Base-by-base conservation (phyloP, 495 filamentous ascomycete species). In the Zalerion maritima region DNA sequence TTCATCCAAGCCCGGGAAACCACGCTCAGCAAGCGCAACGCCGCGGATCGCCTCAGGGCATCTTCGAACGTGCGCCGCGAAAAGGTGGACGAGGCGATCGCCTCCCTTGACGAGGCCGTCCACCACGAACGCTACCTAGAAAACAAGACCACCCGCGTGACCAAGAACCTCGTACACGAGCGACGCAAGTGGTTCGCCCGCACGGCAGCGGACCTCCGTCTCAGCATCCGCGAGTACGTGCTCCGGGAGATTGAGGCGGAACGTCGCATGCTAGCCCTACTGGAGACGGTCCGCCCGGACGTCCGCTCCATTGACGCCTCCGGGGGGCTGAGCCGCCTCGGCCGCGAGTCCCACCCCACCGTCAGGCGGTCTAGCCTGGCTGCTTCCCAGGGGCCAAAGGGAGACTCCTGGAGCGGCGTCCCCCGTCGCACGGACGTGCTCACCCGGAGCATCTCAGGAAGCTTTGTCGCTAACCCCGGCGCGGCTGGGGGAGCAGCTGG, bases 381-480 rank as follows among this genome's bases (percentile, higher is more conserved):
- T 3, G 76, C 78, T 4, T 85, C 78, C 43, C 89, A 97, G 52
- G 91, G 91, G 2, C 86, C 89, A 9, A 84, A 85, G 55, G 89
- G 91, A 4, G 89, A 97, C 49, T 79, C 91, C 6, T 97, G 89
- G 89, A 92, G 83, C 43, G 91, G 91, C 18, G 82, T 94, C 18
- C 81, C 84, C 12, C 71, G 89, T 37, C 67, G 85, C 37, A 64
- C 67, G 20, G 82, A 85, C 44, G 76, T 69, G n/a, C 49, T 81
- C 29, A 75, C 71, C 35, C 64, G 87, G 37, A 81, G 75, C 47
- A 67, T 84, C 38, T 82, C 75, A 43, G 79, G 80, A 20, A 76
- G 72, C 42, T 69, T 83, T 28, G 58, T 63, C 38, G 57, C 46
- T 8, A 57, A 56, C 24, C 43, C 57, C 9, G 46, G 35, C 27